A percentile compares a stretch with the other conserved stretches of the same genome.
Evolutionary conservation across 139 green algal genomes (phyloP).

Genomic region (Klebsormidium nitens): DNA sequence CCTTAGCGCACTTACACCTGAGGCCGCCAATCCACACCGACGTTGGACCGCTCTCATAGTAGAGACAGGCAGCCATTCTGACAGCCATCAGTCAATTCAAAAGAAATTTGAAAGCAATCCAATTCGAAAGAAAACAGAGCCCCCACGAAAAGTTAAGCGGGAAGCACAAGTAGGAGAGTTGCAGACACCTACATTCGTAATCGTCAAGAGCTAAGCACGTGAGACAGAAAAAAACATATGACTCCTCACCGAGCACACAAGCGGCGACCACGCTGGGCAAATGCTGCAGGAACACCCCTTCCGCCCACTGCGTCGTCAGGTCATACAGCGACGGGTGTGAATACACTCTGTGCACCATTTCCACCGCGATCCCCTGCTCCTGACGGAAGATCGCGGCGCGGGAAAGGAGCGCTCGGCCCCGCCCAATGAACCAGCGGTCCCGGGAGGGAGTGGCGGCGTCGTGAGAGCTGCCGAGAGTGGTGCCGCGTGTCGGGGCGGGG

Average conservation of each 20-base stretch:
- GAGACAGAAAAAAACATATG: conserved; percentile 3
- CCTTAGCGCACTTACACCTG: too few species aligned
- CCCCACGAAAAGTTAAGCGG: neutral
- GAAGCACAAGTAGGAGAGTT: neutral
- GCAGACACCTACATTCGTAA: neutral
- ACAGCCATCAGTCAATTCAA: neutral
- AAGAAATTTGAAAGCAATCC: neutral
- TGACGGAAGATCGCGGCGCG: conserved; percentile 62
- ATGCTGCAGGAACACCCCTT: conserved; percentile 72
- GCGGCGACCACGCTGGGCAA: conserved; percentile 62
- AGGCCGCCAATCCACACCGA: too few species aligned
- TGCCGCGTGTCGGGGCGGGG: conserved; percentile 57
- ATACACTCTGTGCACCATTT: conserved; percentile 54
- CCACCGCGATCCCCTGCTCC: conserved; percentile 54
- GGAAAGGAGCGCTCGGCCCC: conserved; percentile 49
- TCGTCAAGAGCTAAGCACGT: neutral
- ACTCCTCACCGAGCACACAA: conserved; percentile 50
- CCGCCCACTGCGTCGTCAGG: too few species aligned
- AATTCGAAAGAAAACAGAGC: neutral
- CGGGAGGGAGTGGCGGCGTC: neutral
- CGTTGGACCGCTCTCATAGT: too few species aligned
- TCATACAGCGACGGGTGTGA: too few species aligned
- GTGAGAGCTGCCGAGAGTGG: conserved; percentile 39
- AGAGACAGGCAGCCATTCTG: too few species aligned
- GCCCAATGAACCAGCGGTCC: conserved; percentile 59